Base-by-base conservation (phyloP, 257 asterid species). In the Vinca minor region DNA sequence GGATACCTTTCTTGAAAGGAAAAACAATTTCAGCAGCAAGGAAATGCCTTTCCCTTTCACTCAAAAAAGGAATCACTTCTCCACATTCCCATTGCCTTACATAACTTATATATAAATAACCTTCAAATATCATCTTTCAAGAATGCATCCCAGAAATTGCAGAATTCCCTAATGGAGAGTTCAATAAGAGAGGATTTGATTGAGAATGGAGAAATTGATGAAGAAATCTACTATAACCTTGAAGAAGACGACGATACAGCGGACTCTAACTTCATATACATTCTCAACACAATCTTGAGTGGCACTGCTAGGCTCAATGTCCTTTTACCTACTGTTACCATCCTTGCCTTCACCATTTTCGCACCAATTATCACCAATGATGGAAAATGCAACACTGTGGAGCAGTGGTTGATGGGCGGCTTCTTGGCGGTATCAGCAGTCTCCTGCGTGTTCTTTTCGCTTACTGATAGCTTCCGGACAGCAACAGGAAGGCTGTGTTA, bases 261-360 rank as follows among this genome's bases (percentile, higher is more conserved):
- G 7, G 82, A 73, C 65, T 82, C 85, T 54, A 71, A 77, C 62
- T 78, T 66, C 80, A 83, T 79, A 59, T 72, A 63, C 73, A 60
- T 79, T 13, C 70, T 83, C 63, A 85, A 82, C 63, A 72, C 87
- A 53, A 71, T 81, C 74, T 47, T 82, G 71, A 81, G 82, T 11
- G 84, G 85, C 31, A 76, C 84, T 0, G 85, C 94, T 21, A 78
- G 85, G 39, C 85, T 85, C 80, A 85, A 81, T 41, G 75, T 79
- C 25, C 82, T 83, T 55, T 70, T 81, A 32, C 89, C 87, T 18
- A 81, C 85, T 6, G 83, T 81, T 66, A 78, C 87, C 74, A 83
- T 80, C 62, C 88, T 85, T 4, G 74, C 79, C n/a, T 81, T 83
- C 78, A 67, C 94, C 75, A 77, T 75, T 50, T 83, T 81, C 32